Base-by-base conservation (phyloP, 257 asterid species). In the Gentiana macrophylla region DNA sequence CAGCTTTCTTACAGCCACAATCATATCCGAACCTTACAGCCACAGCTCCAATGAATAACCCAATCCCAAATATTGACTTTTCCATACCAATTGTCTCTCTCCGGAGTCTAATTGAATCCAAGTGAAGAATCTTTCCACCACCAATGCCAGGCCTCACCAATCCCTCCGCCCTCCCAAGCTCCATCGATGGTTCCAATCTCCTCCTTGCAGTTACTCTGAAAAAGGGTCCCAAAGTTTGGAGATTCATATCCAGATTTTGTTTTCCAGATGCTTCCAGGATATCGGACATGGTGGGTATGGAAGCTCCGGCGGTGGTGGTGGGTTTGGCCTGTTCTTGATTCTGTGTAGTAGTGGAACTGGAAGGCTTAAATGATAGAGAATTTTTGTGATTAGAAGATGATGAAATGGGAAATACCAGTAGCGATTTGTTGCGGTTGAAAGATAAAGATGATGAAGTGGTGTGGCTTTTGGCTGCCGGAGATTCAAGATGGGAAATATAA, bases 11-110 rank as follows among this genome's bases (percentile, higher is more conserved):
- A 71, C 98, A 91, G 1, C 96, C 92, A 50, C 79, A 68, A 15
- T 86, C 94, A 46, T 72, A 80, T 5, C 98, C 98, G 66, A 77
- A 74, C 53, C 96, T 68, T 12, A 86, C 78, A 8, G 98, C 98
- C 15, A 81, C 86, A 1, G 98, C 98, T 49, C 98, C 98, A 50
- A 91, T 47, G 35, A 87, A 91, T 83, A 91, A 68, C 5, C 98
- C 96, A 36, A 91, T 83, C 46, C 98, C 98, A 54, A 84, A 90
- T 34, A 91, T 79, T 2, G 98, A 91, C 61, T 79, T 87, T 69
- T 87, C 84, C 90, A 91, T 81, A 13, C 86, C 82, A 57, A 87
- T 48, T 0, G 94, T 84, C 61, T 83, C 95, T 52, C 75, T 80
- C 24, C 64, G 59, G 73, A 91, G 74, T 65, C 53, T 84, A 43